Percentiles rank a stretch among this genome's conserved stretches.
Conservation (phyloP, 495 filamentous ascomycete genomes). For the Neurospora sp. region DNA sequence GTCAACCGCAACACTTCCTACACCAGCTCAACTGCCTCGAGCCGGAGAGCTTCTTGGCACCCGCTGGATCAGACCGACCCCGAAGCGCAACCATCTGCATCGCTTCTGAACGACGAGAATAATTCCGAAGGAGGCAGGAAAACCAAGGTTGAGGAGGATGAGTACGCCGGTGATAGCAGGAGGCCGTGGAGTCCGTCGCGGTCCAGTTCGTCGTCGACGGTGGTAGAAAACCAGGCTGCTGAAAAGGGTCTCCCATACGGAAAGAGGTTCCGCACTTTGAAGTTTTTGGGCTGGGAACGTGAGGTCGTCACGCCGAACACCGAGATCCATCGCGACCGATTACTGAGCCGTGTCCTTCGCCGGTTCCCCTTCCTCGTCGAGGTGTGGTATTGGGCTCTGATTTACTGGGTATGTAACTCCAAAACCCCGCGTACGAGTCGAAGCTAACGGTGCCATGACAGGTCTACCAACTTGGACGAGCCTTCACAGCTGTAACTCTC, state of each 20-base stretch:
- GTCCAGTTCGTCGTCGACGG: background rate
- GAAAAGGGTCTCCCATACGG: constrained; percentile 10
- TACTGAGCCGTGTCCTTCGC: constrained; percentile 42
- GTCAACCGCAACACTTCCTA: constrained; percentile 22
- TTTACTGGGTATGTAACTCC: constrained; percentile 53
- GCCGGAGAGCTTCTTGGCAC: background rate
- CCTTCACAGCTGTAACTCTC: constrained; percentile 48
- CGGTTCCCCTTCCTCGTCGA: constrained; percentile 70
- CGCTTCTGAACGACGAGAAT: background rate
- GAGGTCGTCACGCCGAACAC: constrained; percentile 21
- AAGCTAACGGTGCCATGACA: background rate
- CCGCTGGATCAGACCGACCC: constrained; percentile 6
- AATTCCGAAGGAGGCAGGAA: constrained; percentile 12
- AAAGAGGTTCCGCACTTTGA: constrained; percentile 11
- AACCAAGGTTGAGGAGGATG: constrained; percentile 1
- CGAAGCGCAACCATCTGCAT: constrained; percentile 7
- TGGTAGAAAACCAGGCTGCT: constrained; percentile 3
- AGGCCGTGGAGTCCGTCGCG: background rate
- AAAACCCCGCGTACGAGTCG: background rate
- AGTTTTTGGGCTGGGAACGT: constrained; percentile 15
- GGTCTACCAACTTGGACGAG: constrained; percentile 28
- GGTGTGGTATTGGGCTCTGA: constrained; percentile 72
- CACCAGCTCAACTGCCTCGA: background rate
- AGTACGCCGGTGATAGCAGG: background rate
- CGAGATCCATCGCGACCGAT: constrained; percentile 17